These are phyloP conservation scores for Fusarium euwallaceae DNA, from an alignment of 2,329 filamentous ascomycete species.

Conservation along the genomic window DNA sequence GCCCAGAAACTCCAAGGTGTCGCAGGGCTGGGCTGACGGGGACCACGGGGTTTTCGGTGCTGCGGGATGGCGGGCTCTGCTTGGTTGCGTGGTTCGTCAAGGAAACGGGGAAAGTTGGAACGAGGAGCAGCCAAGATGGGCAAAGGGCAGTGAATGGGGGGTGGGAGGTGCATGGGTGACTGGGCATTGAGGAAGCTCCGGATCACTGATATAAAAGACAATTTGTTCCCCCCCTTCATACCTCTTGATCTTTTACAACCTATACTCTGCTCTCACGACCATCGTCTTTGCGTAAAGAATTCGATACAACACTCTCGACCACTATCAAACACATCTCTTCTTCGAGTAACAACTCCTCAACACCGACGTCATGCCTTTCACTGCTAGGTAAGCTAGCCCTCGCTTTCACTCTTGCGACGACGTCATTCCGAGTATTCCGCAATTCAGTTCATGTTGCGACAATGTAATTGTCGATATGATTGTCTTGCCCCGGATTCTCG, in stretches of 20 bases:
- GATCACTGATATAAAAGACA: slow-evolving; percentile 44
- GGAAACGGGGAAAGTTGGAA: slow-evolving; percentile 41
- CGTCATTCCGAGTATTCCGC: slow-evolving; percentile 41
- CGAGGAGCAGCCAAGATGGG: slow-evolving; percentile 30
- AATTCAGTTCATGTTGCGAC: slow-evolving; percentile 12
- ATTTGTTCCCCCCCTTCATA: slow-evolving; percentile 34
- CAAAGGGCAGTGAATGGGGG: slow-evolving; percentile 17
- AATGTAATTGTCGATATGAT: background rate
- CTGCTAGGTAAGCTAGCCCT: slow-evolving; percentile 62
- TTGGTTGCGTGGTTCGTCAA: slow-evolving; percentile 24
- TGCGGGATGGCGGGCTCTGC: slow-evolving; percentile 18
- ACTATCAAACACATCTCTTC: slow-evolving; percentile 12
- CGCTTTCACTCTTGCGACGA: slow-evolving; percentile 15
- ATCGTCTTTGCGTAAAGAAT: slow-evolving; percentile 14
- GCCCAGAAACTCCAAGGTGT: slow-evolving; percentile 34
- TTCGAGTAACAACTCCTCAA: slow-evolving; percentile 29
- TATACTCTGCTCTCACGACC: slow-evolving; percentile 19
- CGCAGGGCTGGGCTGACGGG: slow-evolving; percentile 35
- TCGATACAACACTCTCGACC: slow-evolving; percentile 12
- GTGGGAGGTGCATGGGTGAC: slow-evolving; percentile 28
- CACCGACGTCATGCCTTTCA: slow-evolving; percentile 68
- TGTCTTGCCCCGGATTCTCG: background rate
- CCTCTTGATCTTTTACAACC: slow-evolving; percentile 2
- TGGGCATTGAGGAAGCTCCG: slow-evolving; percentile 16
- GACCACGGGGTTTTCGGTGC: slow-evolving; percentile 3